Evolutionary conservation across 805 yeast genomes (phyloP).

Genomic region (Barnettozyma vustinii): DNA sequence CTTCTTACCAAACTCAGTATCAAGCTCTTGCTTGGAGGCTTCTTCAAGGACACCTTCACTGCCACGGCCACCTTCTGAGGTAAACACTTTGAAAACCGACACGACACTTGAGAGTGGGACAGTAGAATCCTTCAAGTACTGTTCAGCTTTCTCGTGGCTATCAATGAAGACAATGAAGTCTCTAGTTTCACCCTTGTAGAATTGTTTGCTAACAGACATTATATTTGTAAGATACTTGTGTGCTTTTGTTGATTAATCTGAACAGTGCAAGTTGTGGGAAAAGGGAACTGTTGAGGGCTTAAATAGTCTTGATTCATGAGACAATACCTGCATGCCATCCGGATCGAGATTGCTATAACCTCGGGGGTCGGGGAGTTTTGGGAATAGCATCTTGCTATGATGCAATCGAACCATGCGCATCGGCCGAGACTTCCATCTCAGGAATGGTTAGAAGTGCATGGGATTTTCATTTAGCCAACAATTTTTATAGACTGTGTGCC

Average conservation of each 20-base stretch:
- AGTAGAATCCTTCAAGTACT: conserved; percentile 45
- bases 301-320: not conserved
- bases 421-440: not conserved
- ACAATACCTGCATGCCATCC: not conserved
- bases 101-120: conserved; percentile 57
- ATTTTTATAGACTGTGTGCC: no score
- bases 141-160: conserved; percentile 41
- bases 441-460: not conserved
- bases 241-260: no score
- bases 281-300: no score
- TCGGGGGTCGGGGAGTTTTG: not conserved
- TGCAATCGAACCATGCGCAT: not conserved
- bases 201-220: conserved; percentile 37
- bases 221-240: not conserved
- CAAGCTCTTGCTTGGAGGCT: conserved; percentile 62
- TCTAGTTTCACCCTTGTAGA: conserved; percentile 56
- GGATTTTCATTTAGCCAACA: not conserved
- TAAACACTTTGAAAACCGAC: conserved; percentile 60
- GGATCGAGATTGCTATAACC: not conserved
- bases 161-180: conserved; percentile 68
- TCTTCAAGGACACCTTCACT: conserved; percentile 65
- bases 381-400: not conserved
- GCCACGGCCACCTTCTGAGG: conserved; percentile 56
- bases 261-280: no score
- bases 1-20: conserved; percentile 62